Percentiles rank a stretch among this genome's conserved stretches.
phyloP scores from a whole-genome alignment of 2,329 filamentous ascomycete species.

The Diaporthe sp. region DNA sequence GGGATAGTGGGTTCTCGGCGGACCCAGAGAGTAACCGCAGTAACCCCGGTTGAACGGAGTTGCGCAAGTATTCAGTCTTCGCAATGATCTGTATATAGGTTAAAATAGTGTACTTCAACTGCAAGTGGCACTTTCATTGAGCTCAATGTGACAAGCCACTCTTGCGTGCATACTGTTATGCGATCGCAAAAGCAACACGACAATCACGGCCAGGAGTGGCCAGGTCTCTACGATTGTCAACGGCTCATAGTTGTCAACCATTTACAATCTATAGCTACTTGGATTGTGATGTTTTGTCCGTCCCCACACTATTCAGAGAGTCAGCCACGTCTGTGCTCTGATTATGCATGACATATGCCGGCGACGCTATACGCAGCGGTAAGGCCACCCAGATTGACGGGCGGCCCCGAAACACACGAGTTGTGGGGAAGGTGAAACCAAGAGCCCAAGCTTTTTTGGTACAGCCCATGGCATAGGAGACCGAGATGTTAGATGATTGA shows the following conservation, averaged over 20 bases:
- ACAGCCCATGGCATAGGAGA: not conserved
- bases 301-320: not conserved
- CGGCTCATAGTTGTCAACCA: too few relatives aligned
- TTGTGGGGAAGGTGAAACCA: not conserved
- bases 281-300: not conserved
- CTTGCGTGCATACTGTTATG: not conserved
- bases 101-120: not conserved
- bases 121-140: not conserved
- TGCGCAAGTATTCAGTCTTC: not conserved
- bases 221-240: not conserved
- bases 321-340: constrained; percentile 18
- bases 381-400: not conserved
- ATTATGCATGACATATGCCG: constrained; percentile 15
- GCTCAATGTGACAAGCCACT: not conserved
- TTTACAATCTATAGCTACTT: not conserved
- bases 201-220: not conserved
- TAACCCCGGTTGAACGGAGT: not conserved
- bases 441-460: not conserved
- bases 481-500: not conserved
- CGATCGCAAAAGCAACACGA: not conserved
- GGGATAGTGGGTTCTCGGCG: not conserved
- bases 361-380: not conserved
- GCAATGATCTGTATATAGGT: not conserved
- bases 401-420: not conserved
- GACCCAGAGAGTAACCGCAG: not conserved